Evolutionary conservation across 2,329 filamentous ascomycete species (phyloP), one percentile per base, ranked within the genome.

Genomic region (Aureobasidium mangrovei): DNA sequence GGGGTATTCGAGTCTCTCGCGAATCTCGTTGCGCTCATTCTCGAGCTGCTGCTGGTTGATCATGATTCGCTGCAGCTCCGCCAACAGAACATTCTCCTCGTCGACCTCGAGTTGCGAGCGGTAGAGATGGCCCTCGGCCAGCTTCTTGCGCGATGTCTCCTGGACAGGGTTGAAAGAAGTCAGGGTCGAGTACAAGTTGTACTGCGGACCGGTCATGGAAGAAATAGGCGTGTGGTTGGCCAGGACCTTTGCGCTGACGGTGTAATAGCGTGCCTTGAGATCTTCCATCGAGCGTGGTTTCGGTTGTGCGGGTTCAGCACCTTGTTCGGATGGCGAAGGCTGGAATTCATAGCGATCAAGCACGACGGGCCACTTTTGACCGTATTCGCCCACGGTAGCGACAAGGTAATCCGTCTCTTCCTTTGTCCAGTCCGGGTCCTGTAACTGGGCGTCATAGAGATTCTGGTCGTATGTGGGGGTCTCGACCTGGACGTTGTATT

Each of bases 331-430:
- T 54, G 33, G 41, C 28, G 63, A 63, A 1, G 73, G 72, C 45
- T 77, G 71, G 67, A 81, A 95, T 53, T 95, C 88, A 72, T 96
- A 98, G 56, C 91, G 86, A 69, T 98, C 93, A 76, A 85, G 88
- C 57, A 98, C 88, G 12, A 97, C 69, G 3, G 91, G 80, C 90
- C 93, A 98, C 61, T 93, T 84, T 57, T 95, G 77, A 65, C 95
- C 89, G 65, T 84, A 95, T 44, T 91, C 85, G 55, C 78, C 78
- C 10, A 82, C 87, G 35, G 91, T 68, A 3, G 81, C 74, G 66
- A 97, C 79, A 59, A 98, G 72, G 65, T 96, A 96, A 66, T 96
- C 90, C 7, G 93, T 98, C 71, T 98, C 93, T 63, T 93, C 85
- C 64, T 86, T 88, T 10, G 86, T 85, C 93, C 93, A 98, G 62